These are phyloP conservation scores for Hyparrhenia diplandra DNA, from an alignment of 176 grass and related monocot species.

Conservation along the genomic window DNA sequence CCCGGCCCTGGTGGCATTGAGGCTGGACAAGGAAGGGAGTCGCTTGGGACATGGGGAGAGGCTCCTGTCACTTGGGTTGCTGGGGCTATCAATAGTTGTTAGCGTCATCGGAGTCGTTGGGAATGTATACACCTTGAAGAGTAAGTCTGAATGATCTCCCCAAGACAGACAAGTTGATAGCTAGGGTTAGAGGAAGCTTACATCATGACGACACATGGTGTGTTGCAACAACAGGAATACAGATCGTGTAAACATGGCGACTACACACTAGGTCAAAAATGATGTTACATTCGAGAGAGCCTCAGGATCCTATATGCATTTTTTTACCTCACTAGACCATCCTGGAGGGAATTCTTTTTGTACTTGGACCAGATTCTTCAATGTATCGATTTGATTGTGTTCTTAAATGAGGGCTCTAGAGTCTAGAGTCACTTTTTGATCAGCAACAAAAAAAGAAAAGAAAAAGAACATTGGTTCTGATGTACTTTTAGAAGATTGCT, in stretches of 20 bases:
- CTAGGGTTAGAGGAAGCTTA: conserved; percentile 16
- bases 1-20: conserved; percentile 65
- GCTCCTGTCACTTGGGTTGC: conserved; percentile 55
- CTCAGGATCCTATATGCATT: conserved; percentile 23
- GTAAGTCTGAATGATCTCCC: conserved; percentile 51
- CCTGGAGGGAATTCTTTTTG: conserved; percentile 14
- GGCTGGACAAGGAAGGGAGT: conserved; percentile 70
- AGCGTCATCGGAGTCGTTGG: conserved; percentile 68
- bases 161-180: conserved; percentile 2
- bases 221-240: neutral
- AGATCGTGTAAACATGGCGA: neutral
- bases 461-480: too few relatives aligned
- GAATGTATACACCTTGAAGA: conserved; percentile 81
- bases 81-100: conserved; percentile 60
- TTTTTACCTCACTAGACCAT: neutral
- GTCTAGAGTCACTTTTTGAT: conserved; percentile 1
- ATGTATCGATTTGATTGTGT: conserved; percentile 10
- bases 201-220: neutral
- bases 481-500: neutral
- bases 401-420: neutral
- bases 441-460: neutral
- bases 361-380: conserved; percentile 22
- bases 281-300: conserved; percentile 11
- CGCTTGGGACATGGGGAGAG: conserved; percentile 49
- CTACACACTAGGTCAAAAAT: conserved; percentile 27